Percentiles rank a stretch among this genome's conserved stretches.
Evolutionary conservation across 192 early-diverging fungal genomes (phyloP).

Genomic region (Gryganskiella cystojenkinii): DNA sequence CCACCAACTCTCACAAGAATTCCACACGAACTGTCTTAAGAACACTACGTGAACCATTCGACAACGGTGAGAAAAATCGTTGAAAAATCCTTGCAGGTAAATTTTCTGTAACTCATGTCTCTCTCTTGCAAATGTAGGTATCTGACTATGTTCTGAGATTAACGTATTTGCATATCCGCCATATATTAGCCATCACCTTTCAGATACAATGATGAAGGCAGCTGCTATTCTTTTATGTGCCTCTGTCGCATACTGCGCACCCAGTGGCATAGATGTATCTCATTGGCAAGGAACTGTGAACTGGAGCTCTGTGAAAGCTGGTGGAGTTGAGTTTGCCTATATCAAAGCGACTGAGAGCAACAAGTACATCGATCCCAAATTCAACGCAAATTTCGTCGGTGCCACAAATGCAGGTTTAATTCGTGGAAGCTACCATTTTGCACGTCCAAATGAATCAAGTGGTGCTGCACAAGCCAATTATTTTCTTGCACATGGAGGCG

Average conservation of each 20-base stretch:
- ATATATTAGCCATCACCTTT: background rate
- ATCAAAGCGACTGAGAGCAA: slow-evolving; percentile 47
- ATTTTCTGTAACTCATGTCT: too few species aligned
- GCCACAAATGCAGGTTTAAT: slow-evolving; percentile 23
- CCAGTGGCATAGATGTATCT: slow-evolving; percentile 33
- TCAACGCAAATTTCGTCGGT: slow-evolving; percentile 17
- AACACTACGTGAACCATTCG: too few species aligned
- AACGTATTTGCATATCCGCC: too few species aligned
- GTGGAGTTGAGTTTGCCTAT: slow-evolving; percentile 32
- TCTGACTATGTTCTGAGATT: too few species aligned
- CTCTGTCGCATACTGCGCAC: slow-evolving; percentile 19
- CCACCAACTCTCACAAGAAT: too few species aligned
- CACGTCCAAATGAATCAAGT: slow-evolving; percentile 22
- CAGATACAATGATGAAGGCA: background rate
- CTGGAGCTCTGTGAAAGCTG: slow-evolving; percentile 13
- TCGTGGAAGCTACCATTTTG: slow-evolving; percentile 46
- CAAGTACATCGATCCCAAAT: slow-evolving; percentile 15
- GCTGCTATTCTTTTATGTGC: slow-evolving; percentile 15
- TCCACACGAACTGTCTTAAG: too few species aligned
- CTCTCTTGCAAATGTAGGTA: too few species aligned
- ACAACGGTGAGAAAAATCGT: too few species aligned
- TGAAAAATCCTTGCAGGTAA: too few species aligned
- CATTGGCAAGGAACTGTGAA: slow-evolving; percentile 20
- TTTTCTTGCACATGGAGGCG: slow-evolving; percentile 41
- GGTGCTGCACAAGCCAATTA: slow-evolving; percentile 45